phyloP scores from a whole-genome alignment of 1,139 yeast species.

The Pneumocystis carinii region DNA sequence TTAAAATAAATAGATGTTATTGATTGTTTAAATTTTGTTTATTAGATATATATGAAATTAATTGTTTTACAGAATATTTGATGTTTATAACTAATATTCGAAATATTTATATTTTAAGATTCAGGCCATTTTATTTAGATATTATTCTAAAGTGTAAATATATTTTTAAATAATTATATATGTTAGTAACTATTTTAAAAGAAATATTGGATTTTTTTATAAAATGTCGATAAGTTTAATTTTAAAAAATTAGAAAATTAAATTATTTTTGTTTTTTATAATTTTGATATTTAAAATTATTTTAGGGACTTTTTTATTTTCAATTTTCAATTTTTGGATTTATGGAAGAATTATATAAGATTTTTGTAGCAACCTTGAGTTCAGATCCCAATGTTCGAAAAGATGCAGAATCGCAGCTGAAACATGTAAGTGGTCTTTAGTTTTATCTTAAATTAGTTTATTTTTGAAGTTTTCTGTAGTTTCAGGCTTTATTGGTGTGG shows the following conservation, averaged over 20 bases:
- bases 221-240: neutral
- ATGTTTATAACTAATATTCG: neutral
- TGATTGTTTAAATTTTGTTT: neutral
- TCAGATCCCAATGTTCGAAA: conserved; percentile 48
- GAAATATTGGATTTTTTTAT: neutral
- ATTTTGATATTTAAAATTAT: neutral
- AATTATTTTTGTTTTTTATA: neutral
- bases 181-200: neutral
- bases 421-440: conserved; percentile 20
- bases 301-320: neutral
- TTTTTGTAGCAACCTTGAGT: conserved; percentile 70
- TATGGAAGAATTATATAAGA: conserved; percentile 22
- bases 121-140: neutral
- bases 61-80: neutral
- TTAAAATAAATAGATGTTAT: neutral
- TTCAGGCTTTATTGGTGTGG: conserved; percentile 71
- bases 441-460: conserved; percentile 5
- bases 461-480: conserved; percentile 5
- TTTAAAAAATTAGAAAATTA: neutral
- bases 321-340: neutral
- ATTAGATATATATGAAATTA: too few relatives aligned
- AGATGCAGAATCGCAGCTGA: conserved; percentile 55
- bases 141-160: neutral
- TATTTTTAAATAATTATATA: neutral
- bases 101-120: neutral